A percentile compares a stretch with the other conserved stretches of the same genome.
Conservation (phyloP, 208 protist genomes). For the Leishmania tropica region DNA sequence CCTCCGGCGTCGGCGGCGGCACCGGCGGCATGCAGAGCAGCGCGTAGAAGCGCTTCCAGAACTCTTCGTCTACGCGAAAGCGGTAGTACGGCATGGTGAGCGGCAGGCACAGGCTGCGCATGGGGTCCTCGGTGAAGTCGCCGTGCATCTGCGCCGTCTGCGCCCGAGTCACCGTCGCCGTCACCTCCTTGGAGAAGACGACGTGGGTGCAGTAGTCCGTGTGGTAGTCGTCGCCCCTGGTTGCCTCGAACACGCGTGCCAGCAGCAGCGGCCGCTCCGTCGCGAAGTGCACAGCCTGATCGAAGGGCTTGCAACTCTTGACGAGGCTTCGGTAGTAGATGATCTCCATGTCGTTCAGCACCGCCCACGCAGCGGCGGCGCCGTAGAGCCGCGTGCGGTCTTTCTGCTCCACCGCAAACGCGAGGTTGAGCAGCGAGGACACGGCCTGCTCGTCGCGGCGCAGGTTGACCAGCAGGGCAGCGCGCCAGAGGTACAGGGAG, state of each 20-base stretch:
- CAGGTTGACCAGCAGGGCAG: constrained; percentile 78
- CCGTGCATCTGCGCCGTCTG: constrained; percentile 64
- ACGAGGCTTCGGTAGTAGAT: constrained; percentile 75
- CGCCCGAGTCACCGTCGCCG: constrained; percentile 67
- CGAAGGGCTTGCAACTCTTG: constrained; percentile 61
- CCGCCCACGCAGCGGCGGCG: constrained; percentile 71
- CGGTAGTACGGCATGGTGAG: constrained; percentile 77
- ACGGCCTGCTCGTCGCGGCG: constrained; percentile 72
- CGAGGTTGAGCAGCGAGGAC: constrained; percentile 69
- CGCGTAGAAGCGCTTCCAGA: constrained; percentile 77
- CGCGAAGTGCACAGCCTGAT: constrained; percentile 47
- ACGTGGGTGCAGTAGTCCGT: constrained; percentile 67
- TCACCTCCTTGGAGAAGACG: constrained; percentile 82
- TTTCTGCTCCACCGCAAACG: constrained; percentile 38
- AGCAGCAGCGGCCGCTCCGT: constrained; percentile 64
- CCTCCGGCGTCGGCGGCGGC: constrained; percentile 41
- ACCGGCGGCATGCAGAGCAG: constrained; percentile 81
- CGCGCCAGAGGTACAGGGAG: constrained; percentile 76
- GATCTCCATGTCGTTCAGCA: constrained; percentile 85
- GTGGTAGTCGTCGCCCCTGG: constrained; percentile 51
- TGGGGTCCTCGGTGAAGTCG: constrained; percentile 76
- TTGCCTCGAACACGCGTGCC: constrained; percentile 60
- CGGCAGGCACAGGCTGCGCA: constrained; percentile 73
- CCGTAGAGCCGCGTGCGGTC: constrained; percentile 52
- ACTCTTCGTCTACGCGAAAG: constrained; percentile 59